phyloP scores from a whole-genome alignment of 2,329 filamentous ascomycete genomes.

The Colletotrichum sp. region DNA sequence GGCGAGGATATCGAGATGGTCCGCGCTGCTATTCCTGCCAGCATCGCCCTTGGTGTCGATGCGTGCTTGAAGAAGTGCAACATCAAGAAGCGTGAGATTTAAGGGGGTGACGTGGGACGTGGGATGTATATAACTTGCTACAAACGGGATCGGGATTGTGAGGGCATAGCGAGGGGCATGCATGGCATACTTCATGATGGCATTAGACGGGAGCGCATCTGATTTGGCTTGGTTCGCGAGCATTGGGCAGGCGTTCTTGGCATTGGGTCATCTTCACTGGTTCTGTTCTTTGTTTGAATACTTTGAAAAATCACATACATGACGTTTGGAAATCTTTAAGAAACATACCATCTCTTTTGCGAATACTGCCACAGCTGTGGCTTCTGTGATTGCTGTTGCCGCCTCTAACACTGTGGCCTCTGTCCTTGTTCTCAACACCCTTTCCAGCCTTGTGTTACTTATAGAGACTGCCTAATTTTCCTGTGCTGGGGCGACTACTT shows the following conservation, averaged over 20 bases:
- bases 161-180: neutral
- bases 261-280: neutral
- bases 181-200: neutral
- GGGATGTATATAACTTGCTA: neutral
- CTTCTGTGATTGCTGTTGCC: neutral
- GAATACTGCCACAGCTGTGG: neutral
- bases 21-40: constrained; percentile 46
- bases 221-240: neutral
- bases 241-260: neutral
- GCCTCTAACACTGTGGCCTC: neutral
- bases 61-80: constrained; percentile 53
- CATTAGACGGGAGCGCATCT: neutral
- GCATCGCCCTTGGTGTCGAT: constrained; percentile 56
- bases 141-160: neutral
- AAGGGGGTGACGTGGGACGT: neutral
- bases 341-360: neutral
- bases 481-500: neutral
- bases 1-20: constrained; percentile 53
- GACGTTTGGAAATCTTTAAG: neutral
- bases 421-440: neutral
- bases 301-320: neutral
- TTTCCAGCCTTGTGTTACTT: neutral
- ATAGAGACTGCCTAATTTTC: neutral
- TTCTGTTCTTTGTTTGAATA: neutral
- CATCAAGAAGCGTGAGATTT: constrained; percentile 29